Evolutionary conservation across 2,329 filamentous ascomycete genomes (phyloP).

Genomic region (Cladosporium sp.): DNA sequence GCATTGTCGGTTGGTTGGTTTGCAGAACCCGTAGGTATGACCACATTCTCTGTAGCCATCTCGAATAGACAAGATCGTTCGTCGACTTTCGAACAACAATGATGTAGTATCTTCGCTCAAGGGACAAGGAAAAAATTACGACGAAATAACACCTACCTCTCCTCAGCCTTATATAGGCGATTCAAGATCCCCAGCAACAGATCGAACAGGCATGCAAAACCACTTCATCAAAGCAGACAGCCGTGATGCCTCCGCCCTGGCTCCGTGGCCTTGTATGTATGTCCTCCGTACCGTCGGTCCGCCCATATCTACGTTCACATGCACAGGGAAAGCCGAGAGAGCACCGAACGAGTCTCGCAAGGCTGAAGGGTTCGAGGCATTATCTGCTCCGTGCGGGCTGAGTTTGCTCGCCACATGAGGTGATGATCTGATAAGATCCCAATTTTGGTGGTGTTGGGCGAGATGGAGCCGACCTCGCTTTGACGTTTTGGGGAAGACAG

Average conservation of each 20-base stretch:
- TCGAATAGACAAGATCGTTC: background rate
- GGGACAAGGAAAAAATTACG: no score
- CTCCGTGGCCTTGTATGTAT: background rate
- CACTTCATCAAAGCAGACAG: background rate
- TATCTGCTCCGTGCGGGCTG: background rate
- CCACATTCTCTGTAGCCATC: slow-evolving; percentile 8
- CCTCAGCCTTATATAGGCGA: background rate
- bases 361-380: background rate
- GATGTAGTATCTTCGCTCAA: background rate
- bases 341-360: background rate
- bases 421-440: no score
- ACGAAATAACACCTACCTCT: background rate
- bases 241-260: background rate
- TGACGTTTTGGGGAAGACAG: no score
- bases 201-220: background rate
- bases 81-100: background rate
- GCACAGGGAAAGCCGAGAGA: background rate
- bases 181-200: background rate
- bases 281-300: background rate
- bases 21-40: background rate
- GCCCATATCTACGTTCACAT: no score
- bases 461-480: no score
- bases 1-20: background rate
- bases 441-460: no score
- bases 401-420: background rate